Conservation (phyloP, 805 yeast genomes). For the Candida mattraensis region DNA sequence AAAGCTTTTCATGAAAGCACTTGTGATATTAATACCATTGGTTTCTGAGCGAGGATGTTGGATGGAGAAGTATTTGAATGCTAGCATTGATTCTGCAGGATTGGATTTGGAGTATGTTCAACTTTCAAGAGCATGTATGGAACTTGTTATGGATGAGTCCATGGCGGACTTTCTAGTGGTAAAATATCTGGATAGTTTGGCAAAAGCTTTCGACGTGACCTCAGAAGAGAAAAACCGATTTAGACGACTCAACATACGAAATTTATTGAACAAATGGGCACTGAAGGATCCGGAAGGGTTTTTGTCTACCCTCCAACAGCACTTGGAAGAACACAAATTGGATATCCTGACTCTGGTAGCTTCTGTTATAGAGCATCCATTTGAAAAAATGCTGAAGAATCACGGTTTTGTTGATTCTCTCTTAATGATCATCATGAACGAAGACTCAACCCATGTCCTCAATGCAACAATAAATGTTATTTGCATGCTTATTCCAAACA, state of each 20-base stretch:
- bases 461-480: conserved; percentile 16
- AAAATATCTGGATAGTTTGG: conserved; percentile 26
- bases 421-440: conserved; percentile 41
- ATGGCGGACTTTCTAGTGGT: conserved; percentile 19
- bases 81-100: conserved; percentile 63
- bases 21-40: conserved; percentile 36
- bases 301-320: conserved; percentile 37
- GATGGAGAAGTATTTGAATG: conserved; percentile 47
- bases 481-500: conserved; percentile 36
- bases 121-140: conserved; percentile 10
- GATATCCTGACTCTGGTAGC: conserved; percentile 1
- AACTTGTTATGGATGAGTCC: conserved; percentile 9
- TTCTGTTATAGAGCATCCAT: neutral
- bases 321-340: conserved; percentile 23
- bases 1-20: conserved; percentile 38
- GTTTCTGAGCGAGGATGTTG: conserved; percentile 41
- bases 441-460: conserved; percentile 35
- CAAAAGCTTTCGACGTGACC: conserved; percentile 9
- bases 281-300: conserved; percentile 37
- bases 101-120: conserved; percentile 35
- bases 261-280: conserved; percentile 44
- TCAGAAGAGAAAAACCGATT: conserved; percentile 43
- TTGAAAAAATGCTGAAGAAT: conserved; percentile 34
- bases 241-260: conserved; percentile 43
- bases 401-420: conserved; percentile 39